Percentiles rank a stretch among this genome's conserved stretches.
Conservation (phyloP, 345 rosid genomes). For the Pistacia integerrima region DNA sequence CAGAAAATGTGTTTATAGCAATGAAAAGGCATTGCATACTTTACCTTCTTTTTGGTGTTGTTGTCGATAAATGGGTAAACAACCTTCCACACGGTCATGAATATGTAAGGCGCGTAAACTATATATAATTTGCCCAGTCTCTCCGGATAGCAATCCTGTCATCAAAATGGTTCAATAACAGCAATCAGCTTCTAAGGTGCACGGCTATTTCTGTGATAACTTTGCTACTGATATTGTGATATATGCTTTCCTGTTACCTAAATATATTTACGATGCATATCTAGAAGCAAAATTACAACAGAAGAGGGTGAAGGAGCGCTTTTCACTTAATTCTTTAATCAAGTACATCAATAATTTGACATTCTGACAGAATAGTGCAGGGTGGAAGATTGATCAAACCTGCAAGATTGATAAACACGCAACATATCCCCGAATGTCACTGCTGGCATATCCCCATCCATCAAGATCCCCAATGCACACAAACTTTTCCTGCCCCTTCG, state of each 20-base stretch:
- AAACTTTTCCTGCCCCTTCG: constrained; percentile 77
- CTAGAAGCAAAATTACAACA: background rate
- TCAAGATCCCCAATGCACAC: constrained; percentile 65
- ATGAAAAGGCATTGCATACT: constrained; percentile 2
- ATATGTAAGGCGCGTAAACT: constrained; percentile 74
- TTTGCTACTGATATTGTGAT: background rate
- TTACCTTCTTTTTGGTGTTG: constrained; percentile 86
- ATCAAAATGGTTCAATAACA: constrained; percentile 12
- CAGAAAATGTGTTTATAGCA: background rate
- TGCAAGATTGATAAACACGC: constrained; percentile 74
- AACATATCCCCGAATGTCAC: constrained; percentile 76
- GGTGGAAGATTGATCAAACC: constrained; percentile 41
- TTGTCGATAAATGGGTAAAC: constrained; percentile 79
- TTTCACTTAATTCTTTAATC: background rate
- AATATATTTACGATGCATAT: background rate
- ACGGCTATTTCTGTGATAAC: background rate
- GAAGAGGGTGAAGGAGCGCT: background rate
- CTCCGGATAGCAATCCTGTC: constrained; percentile 89
- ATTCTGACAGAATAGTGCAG: background rate
- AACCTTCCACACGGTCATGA: constrained; percentile 90
- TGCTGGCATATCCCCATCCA: constrained; percentile 86
- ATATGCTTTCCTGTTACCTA: background rate
- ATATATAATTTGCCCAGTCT: constrained; percentile 73
- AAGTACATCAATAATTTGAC: background rate
- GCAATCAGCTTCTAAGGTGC: background rate